phyloP scores from a whole-genome alignment of 805 yeast genomes.

The Wickerhamomyces chaumierensis region DNA sequence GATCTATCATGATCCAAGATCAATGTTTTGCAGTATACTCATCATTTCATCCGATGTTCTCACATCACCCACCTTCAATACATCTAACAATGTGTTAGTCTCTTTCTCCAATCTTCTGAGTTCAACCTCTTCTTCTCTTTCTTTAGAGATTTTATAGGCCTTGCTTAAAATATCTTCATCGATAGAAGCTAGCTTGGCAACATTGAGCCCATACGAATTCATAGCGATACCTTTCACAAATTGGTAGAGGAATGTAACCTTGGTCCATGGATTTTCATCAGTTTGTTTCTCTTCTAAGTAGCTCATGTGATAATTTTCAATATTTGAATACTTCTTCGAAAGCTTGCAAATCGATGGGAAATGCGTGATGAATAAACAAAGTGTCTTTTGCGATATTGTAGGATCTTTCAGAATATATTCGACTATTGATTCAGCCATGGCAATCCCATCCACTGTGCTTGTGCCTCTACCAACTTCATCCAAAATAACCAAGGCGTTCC shows the following conservation, averaged over 20 bases:
- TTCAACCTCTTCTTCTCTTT: slow-evolving; percentile 49
- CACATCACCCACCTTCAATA: neutral
- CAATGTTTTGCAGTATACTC: neutral
- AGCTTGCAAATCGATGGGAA: slow-evolving; percentile 85
- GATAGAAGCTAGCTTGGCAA: slow-evolving; percentile 89
- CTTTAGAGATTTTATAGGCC: slow-evolving; percentile 85
- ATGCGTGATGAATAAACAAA: slow-evolving; percentile 91
- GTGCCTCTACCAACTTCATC: slow-evolving; percentile 88
- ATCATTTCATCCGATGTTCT: slow-evolving; percentile 1
- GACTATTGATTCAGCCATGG: slow-evolving; percentile 91
- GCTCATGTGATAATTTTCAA: slow-evolving; percentile 82
- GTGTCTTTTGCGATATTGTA: slow-evolving; percentile 48
- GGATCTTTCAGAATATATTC: slow-evolving; percentile 51
- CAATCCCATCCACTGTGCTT: slow-evolving; percentile 91
- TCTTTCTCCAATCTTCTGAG: slow-evolving; percentile 1
- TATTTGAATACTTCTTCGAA: slow-evolving; percentile 46
- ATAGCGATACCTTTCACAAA: slow-evolving; percentile 88
- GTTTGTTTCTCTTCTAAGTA: slow-evolving; percentile 30
- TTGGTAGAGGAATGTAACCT: slow-evolving; percentile 78
- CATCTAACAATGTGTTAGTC: neutral
- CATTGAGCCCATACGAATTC: slow-evolving; percentile 95
- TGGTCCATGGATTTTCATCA: slow-evolving; percentile 28
- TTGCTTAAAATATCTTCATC: slow-evolving; percentile 76
- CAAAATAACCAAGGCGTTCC: slow-evolving; percentile 69
- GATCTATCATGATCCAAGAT: neutral